Base-by-base conservation (phyloP, 805 yeast genomes). In the Tetrapisispora fleetii region DNA sequence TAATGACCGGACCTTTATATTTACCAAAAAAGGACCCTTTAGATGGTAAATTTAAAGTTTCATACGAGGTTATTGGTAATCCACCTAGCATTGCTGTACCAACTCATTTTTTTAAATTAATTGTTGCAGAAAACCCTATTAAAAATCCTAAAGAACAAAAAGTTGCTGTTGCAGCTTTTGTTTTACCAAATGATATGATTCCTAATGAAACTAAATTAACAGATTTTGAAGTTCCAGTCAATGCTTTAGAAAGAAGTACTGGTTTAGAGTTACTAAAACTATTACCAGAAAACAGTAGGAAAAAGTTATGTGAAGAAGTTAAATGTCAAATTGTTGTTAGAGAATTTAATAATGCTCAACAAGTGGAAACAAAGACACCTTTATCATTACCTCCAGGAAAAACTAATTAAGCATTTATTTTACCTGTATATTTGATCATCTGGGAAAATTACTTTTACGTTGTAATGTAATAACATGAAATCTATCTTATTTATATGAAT, bases 51-150 rank as follows among this genome's bases (percentile, higher is more conserved):
- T 86, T 71, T 65, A 75, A 83, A 54, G 96, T 93, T 18, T 70
- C 76, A 2, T 93, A 91, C 67, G 98, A 93, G 67, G 85, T 93
- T 39, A 87, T 93, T 63, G 99, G 99, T 1, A 85, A 88, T 58
- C 99, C 99, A 11, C 98, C 99, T 45, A 86, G 79, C 59, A 75
- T 93, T 47, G 98, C 99, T 0, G 99, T 93, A 11, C 99, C 99
- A 24, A 93, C 99, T 0, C 99, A 93, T 65, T 93, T 93, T 62
- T 93, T 82, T 77, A 93, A 93, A 69, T 69, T 93, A 50, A 71
- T 93, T 48, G 86, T 93, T 43, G 97, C 93, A 9, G 98, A 93
- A 64, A 67, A 70, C 17, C 75, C 79, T 4, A 63, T 58, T 4
- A 68, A 63, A 36, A 58, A 66, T 47, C 66, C 73, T 14, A 52